Base-by-base conservation (phyloP, 352 stramenopile species). In the Phytophthora chlamydospora region DNA sequence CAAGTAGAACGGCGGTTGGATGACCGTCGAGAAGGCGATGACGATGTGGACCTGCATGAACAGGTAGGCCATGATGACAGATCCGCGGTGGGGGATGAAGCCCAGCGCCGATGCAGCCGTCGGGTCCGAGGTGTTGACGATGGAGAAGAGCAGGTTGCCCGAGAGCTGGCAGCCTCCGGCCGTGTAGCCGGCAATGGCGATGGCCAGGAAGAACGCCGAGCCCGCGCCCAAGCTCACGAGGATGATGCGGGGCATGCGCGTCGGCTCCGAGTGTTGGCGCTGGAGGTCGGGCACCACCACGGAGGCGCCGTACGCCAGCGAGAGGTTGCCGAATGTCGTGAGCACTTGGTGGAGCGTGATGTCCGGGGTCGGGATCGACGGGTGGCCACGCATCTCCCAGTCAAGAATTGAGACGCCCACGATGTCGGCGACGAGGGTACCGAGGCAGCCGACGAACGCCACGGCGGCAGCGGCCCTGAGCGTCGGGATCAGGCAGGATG, bases 11-110 rank as follows among this genome's bases (percentile, higher is more conserved):
- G 65, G 66, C 21, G 73, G 73, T 45, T 71, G 55, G 13, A 78
- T 51, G 27, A 81, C 62, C 19, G 76, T 72, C 24, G 69, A 68
- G 47, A 81, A 78, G 13, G 69, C 73, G 41, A 81, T 78, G n/a
- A 65, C 62, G 24, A 81, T 56, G 54, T 81, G 64, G 16, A 72
- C 29, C 17, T 72, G 64, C 64, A 72, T 72, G 64, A 72, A 68
- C 27, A 73, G 31, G 58, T 58, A 73, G 1, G 64, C 54, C 64
- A 73, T 73, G 42, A 73, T 44, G 2, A 73, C 58, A 10, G 58
- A 48, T 3, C 64, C 64, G 8, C 64, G 59, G 58, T 65, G 40
- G 12, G 64, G 40, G n/a, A 43, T 61, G 53, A 73, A 73, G 58
- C 64, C 64, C 38, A 73, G 42, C 24, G 62, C 54, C 4, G 62